These are phyloP conservation scores for Serendipita sp. DNA, from an alignment of 768 basidiomycete species.

Conservation along the genomic window DNA sequence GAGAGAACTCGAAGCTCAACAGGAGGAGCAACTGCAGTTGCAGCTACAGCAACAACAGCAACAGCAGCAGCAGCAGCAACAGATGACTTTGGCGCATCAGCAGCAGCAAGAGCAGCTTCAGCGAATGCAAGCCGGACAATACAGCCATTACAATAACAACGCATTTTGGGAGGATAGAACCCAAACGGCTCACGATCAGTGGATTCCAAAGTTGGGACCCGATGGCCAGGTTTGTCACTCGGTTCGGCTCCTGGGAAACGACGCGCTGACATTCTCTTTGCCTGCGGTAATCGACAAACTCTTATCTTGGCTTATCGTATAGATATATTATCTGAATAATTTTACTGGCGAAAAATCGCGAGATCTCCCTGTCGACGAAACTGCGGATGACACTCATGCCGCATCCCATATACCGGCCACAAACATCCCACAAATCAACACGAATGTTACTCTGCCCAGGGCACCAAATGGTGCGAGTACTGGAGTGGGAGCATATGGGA, in stretches of 20 bases:
- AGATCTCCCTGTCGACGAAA: conserved; percentile 65
- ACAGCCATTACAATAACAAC: background rate
- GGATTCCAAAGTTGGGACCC: conserved; percentile 74
- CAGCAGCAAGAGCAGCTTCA: background rate
- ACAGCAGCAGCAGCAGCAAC: background rate
- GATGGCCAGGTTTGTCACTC: conserved; percentile 51
- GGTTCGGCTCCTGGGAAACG: background rate
- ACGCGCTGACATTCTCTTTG: background rate
- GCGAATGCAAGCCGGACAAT: background rate
- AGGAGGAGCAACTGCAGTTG: conserved; percentile 6
- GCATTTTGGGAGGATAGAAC: background rate
- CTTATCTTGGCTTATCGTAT: background rate
- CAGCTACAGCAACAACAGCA: conserved; percentile 6
- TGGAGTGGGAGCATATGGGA: background rate
- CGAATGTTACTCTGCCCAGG: background rate
- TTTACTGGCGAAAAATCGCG: conserved; percentile 67
- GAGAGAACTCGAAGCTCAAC: conserved; percentile 20
- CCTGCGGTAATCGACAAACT: background rate
- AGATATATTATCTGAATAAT: conserved; percentile 95
- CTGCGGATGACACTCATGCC: conserved; percentile 49
- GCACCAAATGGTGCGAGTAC: background rate
- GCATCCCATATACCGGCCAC: conserved; percentile 38
- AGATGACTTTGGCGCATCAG: background rate
- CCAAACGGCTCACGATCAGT: conserved; percentile 45
- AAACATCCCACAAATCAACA: background rate